Base-by-base conservation (phyloP, 163 green algal genomes). In the Scenedesmus sp. region DNA sequence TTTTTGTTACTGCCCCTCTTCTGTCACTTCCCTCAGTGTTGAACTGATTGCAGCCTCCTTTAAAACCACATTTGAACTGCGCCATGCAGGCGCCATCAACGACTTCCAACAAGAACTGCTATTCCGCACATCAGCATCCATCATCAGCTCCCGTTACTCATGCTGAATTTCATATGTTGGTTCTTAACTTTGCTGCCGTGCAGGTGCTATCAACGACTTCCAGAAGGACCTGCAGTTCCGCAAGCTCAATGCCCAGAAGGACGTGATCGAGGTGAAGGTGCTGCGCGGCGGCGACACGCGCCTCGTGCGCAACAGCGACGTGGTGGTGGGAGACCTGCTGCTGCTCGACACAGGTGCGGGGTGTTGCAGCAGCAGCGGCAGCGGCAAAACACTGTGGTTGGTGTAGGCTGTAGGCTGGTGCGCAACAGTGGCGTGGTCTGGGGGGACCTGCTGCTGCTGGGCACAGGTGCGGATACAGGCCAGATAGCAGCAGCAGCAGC, bases 301-400 rank as follows among this genome's bases (percentile, higher is more conserved):
- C 34, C 92, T 97, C 54, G 88, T 99, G 0, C 92, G 91, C 73
- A 99, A 98, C 94, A 95, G 92, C 59, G 96, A 99, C 4, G 74
- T 99, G 7, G 95, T 99, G 18, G 98, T 99, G n/a, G 98, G 98
- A 20, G 98, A 99, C 92, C n/a, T 99, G 0, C 92, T 99, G 84
- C 76, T 98, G n/a, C 95, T 99, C 8, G 96, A 98, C 93, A 98
- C 97, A 0, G 98, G 98, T 3, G 98, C 74, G 74, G 34, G 34
- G 34, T 46, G 34, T 46, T 46, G 34, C 34, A 46, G 34, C 64
- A 76, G 64, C 64, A 18, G 64, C 2, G 70, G 18, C 16, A 9
- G 15, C 70, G 9, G 70, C 70, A 26, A 18, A 81, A 23, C 70
- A 26, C 70, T n/a, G 10, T 10, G 34, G 34, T 46, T 46, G 34